Evolutionary conservation across 768 basidiomycete species (phyloP), one percentile per base, ranked within the genome.

Genomic region (Brasilioporus rufonigricans): DNA sequence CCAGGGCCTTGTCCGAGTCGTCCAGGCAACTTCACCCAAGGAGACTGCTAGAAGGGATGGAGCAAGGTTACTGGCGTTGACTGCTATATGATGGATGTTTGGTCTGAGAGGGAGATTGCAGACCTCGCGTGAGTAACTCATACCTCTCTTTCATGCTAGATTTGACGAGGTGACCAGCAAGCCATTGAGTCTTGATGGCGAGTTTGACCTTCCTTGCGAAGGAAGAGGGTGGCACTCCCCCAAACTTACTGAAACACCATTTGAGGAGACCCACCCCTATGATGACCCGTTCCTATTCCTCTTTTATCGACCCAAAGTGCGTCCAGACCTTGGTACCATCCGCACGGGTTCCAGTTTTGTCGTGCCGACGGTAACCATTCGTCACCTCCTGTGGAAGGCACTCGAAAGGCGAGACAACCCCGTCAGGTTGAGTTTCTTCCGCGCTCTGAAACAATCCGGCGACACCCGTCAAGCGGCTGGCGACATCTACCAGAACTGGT

Each of bases 51-150:
- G 49, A 43, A 44, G 4, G 29, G 35, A 21, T 58, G 57, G 57
- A 58, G 33, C 8, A 51, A 48, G 10, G 18, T 39, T 2, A 11
- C 2, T 6, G 11, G 14, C 0, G 48, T 44, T 1, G 0, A n/a
- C 9, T 21, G 36, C 18, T 54, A 50, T 14, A 9, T 54, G 0
- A 57, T 50, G 48, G 33, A 55, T 10, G 14, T 58, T 13, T 59
- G 54, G 54, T 19, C 50, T 3, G 36, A 44, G 11, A 10, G 41
- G 3, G 52, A 54, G 19, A 29, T 46, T 11, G 14, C 4, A 7
- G n/a, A 29, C 2, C 52, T 47, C 2, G 38, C 38, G 52, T 54
- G 9, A 46, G 52, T 47, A 35, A 27, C 16, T 6, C 4, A 9
- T 9, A 6, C 9, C 21, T 19, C 9, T 5, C 14, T 11, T 16